phyloP scores from a whole-genome alignment of 768 basidiomycete genomes.

The Amanita molliuscula region DNA sequence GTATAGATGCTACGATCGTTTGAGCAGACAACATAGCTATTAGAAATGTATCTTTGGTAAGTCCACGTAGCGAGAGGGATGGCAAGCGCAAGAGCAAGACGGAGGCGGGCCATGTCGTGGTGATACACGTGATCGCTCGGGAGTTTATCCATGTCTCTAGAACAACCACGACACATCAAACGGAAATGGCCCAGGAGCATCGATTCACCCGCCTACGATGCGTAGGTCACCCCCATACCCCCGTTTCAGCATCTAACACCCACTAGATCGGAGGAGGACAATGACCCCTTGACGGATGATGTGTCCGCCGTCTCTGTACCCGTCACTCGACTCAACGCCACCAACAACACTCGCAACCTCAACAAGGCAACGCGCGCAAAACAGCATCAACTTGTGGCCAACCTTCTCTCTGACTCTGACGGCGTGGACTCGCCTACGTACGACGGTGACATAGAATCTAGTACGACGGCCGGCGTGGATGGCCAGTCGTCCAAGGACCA shows the following conservation, averaged over 20 bases:
- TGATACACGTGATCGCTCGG: not conserved
- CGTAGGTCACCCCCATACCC: slow-evolving; percentile 22
- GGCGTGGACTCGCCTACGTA: slow-evolving; percentile 82
- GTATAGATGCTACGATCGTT: slow-evolving; percentile 49
- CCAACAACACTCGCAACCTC: slow-evolving; percentile 17
- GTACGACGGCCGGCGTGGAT: slow-evolving; percentile 49
- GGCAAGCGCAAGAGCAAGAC: not conserved
- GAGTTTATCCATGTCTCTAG: slow-evolving; percentile 14
- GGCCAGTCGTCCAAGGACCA: slow-evolving; percentile 19
- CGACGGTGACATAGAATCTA: slow-evolving; percentile 83
- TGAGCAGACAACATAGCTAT: slow-evolving; percentile 51
- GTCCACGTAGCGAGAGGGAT: slow-evolving; percentile 1
- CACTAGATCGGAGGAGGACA: slow-evolving; percentile 75
- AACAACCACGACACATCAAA: slow-evolving; percentile 35
- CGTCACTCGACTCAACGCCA: slow-evolving; percentile 15
- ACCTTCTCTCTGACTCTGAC: slow-evolving; percentile 56
- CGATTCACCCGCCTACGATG: slow-evolving; percentile 73
- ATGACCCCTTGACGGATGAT: slow-evolving; percentile 78
- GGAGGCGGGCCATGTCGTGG: not conserved
- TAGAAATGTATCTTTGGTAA: not conserved
- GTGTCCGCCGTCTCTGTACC: slow-evolving; percentile 42
- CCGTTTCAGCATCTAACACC: slow-evolving; percentile 12
- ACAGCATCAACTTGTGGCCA: slow-evolving; percentile 43
- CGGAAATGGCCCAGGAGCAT: slow-evolving; percentile 50
- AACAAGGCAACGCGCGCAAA: slow-evolving; percentile 20